Evolutionary conservation across 23 red algal genomes (phyloP).

Genomic region (Gracilaria gracilis): DNA sequence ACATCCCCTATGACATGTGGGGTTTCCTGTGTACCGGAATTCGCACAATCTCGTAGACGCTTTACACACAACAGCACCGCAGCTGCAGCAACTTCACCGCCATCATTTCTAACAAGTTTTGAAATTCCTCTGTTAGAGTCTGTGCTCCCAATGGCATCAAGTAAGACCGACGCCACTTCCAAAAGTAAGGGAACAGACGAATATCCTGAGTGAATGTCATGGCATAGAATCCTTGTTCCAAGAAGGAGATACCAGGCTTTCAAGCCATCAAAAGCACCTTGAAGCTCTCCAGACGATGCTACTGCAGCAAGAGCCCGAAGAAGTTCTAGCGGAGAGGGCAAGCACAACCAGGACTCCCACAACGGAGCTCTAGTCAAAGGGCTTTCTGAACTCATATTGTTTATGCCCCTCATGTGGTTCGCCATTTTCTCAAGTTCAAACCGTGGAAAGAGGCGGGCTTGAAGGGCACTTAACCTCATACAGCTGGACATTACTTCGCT

Average conservation of each 20-base stretch:
- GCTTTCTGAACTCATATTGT: conserved; percentile 12
- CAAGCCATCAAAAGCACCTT: conserved; percentile 57
- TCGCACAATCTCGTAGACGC: conserved; percentile 47
- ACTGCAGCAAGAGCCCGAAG: conserved; percentile 35
- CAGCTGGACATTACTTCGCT: conserved; percentile 54
- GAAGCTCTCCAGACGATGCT: conserved; percentile 48
- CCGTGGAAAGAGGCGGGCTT: conserved; percentile 54
- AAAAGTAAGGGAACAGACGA: conserved; percentile 13
- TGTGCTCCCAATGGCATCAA: conserved; percentile 26
- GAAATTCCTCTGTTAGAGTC: conserved; percentile 37
- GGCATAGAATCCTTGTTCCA: conserved; percentile 27
- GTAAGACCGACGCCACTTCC: conserved; percentile 38
- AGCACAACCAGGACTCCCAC: conserved; percentile 21
- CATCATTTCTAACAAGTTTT: conserved; percentile 46
- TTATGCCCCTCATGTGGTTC: conserved; percentile 9
- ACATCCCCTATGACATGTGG: conserved; percentile 57
- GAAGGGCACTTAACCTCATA: conserved; percentile 59
- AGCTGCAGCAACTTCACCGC: conserved; percentile 55
- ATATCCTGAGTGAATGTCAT: conserved; percentile 25
- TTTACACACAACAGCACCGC: conserved; percentile 50
- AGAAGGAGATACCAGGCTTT: conserved; percentile 43
- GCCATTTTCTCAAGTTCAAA: conserved; percentile 48
- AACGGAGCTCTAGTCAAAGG: background rate
- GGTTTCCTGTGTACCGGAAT: conserved; percentile 25
- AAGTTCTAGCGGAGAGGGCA: conserved; percentile 48